Evolutionary conservation across 495 filamentous ascomycete genomes (phyloP).

Genomic region (Venustampulla echinocandica): DNA sequence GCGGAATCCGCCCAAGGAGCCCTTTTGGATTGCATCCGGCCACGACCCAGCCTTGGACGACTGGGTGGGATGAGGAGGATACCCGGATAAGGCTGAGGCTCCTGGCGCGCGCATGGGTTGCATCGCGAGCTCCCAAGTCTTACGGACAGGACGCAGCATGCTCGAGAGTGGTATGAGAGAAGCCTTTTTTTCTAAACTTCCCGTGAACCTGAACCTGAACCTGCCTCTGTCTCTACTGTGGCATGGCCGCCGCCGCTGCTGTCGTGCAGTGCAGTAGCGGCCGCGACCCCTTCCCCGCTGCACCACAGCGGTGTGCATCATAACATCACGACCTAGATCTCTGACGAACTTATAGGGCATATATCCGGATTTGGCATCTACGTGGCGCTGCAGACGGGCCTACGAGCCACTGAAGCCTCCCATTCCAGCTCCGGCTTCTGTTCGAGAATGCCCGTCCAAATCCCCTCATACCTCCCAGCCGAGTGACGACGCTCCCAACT

Average conservation of each 20-base stretch:
- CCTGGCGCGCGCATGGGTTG: slow-evolving; percentile 31
- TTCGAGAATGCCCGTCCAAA: slow-evolving; percentile 5
- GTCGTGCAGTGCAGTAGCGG: slow-evolving; percentile 23
- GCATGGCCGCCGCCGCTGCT: slow-evolving; percentile 13
- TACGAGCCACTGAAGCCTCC: slow-evolving; percentile 12
- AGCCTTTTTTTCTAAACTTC: slow-evolving; percentile 9
- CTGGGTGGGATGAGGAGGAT: slow-evolving; percentile 32
- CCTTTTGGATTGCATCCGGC: slow-evolving; percentile 19
- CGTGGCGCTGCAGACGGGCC: slow-evolving; percentile 20
- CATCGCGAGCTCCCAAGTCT: slow-evolving; percentile 20
- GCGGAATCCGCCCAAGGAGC: slow-evolving; percentile 20
- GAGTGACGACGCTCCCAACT: slow-evolving; percentile 8
- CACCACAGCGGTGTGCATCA: slow-evolving; percentile 23
- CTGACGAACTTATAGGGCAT: slow-evolving; percentile 22
- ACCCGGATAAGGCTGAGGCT: slow-evolving; percentile 28
- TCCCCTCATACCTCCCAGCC: background rate
- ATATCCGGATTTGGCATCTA: slow-evolving; percentile 16
- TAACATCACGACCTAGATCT: slow-evolving; percentile 25
- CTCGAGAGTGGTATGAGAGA: slow-evolving; percentile 18
- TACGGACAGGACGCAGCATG: slow-evolving; percentile 20
- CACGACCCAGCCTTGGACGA: slow-evolving; percentile 22
- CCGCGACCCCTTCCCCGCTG: slow-evolving; percentile 12
- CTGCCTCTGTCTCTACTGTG: background rate
- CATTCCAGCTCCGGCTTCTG: background rate
- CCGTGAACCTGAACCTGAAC: slow-evolving; percentile 4